Base-by-base conservation (phyloP, 106 monocot species). In the Ottelia alismoides region DNA sequence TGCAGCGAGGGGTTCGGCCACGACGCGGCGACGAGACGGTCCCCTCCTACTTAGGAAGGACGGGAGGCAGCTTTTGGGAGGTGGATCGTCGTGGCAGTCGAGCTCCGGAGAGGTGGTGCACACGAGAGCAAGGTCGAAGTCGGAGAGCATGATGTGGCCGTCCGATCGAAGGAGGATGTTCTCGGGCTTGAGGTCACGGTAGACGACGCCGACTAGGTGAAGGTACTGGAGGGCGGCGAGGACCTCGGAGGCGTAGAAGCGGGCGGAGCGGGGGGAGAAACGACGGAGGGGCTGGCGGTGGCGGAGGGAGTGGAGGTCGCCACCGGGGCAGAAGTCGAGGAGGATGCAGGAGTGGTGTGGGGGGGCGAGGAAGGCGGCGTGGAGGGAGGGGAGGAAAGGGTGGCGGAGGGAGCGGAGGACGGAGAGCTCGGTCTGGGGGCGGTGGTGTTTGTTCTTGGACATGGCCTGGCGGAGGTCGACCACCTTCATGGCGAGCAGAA, bases 1-100 rank as follows among this genome's bases (percentile, higher is more conserved):
- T n/a, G n/a, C n/a, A n/a, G n/a, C n/a, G n/a, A n/a, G 65, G 0
- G 81, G 81, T 57, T 87, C 86, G 2, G 77, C 86, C 20, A 87
- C 81, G 47, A 87, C n/a, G n/a, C n/a, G n/a, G 65, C 67, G 81
- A 81, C 21, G 76, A 7, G 49, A 67, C 74, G 12, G 66, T 77
- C 0, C 22, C 52, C 3, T 57, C 53, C n/a, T 62, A 43, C 1
- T 21, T 11, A 27, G 28, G 1, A 11, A 30, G 16, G 50, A 32
- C 17, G 35, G 6, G 6, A 28, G 30, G 28, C 56, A n/a, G 40
- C 24, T 35, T 47, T 32, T 27, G 11, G 3, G 12, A 57, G 53
- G 46, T 2, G 2, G 46, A 2, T 46, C n/a, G 16, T 16, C 46
- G 20, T 56, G 58, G 43, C 53, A 70, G 56, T 25, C 50, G 50